These are phyloP conservation scores for Tylopilus plumbeoviolaceoides DNA, from an alignment of 768 basidiomycete genomes.

Conservation along the genomic window DNA sequence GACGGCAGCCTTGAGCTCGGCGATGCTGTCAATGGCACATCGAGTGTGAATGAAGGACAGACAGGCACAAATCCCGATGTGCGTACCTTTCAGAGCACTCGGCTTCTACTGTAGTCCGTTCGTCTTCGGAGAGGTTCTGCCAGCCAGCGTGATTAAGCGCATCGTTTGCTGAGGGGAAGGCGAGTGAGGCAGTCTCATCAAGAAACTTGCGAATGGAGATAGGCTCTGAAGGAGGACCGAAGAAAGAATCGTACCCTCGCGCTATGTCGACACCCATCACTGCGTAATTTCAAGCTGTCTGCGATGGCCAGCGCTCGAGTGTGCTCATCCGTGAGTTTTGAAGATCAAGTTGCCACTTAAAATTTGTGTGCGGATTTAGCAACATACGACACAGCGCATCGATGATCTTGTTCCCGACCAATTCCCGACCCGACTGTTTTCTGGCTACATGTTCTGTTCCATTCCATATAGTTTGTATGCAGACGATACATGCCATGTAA, in stretches of 20 bases:
- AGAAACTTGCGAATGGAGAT: slow-evolving; percentile 48
- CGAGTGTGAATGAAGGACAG: neutral
- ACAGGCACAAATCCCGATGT: neutral
- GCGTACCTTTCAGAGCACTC: slow-evolving; percentile 42
- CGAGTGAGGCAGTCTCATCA: slow-evolving; percentile 25
- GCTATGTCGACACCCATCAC: slow-evolving; percentile 23
- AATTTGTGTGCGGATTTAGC: too few species aligned
- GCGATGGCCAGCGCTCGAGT: neutral
- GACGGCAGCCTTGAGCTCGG: slow-evolving; percentile 45
- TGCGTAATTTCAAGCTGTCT: neutral
- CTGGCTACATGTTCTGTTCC: slow-evolving; percentile 4
- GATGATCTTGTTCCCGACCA: too few species aligned
- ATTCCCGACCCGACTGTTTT: too few species aligned
- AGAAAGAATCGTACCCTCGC: slow-evolving; percentile 45
- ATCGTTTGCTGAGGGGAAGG: slow-evolving; percentile 7
- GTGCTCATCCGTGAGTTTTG: neutral
- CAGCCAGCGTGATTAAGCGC: slow-evolving; percentile 18
- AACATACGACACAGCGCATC: too few species aligned
- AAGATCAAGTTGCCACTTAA: too few species aligned
- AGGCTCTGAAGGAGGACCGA: slow-evolving; percentile 60
- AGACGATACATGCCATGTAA: slow-evolving; percentile 24
- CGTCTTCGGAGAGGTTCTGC: slow-evolving; percentile 23
- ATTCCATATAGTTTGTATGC: slow-evolving; percentile 29
- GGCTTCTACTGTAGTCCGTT: slow-evolving; percentile 30
- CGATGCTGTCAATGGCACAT: slow-evolving; percentile 39